Evolutionary conservation across 345 rosid genomes (phyloP), one percentile per base, ranked within the genome.

Genomic region (Euclidium syriacum): DNA sequence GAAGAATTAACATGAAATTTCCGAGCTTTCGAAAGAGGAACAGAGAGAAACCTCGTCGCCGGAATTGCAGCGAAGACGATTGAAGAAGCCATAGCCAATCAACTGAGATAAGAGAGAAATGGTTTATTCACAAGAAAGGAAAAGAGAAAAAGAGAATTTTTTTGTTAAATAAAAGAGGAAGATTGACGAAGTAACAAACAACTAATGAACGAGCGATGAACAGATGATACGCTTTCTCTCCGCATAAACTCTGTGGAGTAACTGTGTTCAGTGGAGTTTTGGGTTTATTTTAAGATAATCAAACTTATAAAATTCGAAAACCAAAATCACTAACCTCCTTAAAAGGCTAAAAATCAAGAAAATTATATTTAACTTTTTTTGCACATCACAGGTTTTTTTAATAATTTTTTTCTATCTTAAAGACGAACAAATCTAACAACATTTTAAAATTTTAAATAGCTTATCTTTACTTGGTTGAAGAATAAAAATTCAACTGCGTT

Each of bases 31-130:
- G 48, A 43, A 47, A 49, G 77, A 50, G 62, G 67, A 73, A 73
- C 61, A 49, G 79, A 62, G 63, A 74, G 68, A 65, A 73, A 49
- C 58, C 79, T 79, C 56, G 80, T 27, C 44, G 81, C 72, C 17
- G 83, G 79, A 72, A 80, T 68, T 22, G 88, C 79, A 55, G 96
- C 85, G 71, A 82, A 83, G 35, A 80, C 77, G 69, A 85, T 57
- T 4, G 87, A 79, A 75, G 90, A 85, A 80, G 85, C 95, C 98
- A 87, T 87, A 17, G 65, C 25, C 65, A 38, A 44, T 39, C 58
- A 71, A 38, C 67, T 46, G 34, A 61, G 67, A 52, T 61, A 69
- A 61, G 67, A 51, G 19, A n/a, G 26, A n/a, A 10, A 22, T 6
- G 25, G 6, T 67, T 18, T 33, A 42, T 36, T 43, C 18, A 35